A percentile compares a stretch with the other conserved stretches of the same genome.
These are phyloP conservation scores for Daldinia grandis DNA, from an alignment of 495 filamentous ascomycete species.

Conservation along the genomic window DNA sequence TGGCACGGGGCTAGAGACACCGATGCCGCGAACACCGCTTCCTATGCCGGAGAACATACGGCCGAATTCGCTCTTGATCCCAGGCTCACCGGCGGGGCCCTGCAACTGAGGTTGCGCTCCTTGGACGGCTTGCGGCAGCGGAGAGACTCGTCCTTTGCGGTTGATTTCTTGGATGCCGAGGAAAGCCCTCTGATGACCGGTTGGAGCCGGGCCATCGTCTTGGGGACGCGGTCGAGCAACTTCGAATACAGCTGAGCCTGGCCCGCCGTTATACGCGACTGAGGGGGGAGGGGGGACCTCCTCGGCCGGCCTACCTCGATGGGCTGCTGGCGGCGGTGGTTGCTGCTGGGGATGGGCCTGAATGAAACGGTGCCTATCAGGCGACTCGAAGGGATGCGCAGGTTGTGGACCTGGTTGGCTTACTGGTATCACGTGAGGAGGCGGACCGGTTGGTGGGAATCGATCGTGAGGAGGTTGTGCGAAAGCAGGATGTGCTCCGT, in stretches of 20 bases:
- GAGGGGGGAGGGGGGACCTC: constrained; percentile 54
- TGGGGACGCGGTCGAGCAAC: constrained; percentile 54
- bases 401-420: constrained; percentile 50
- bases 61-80: constrained; percentile 90
- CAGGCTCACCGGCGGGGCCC: constrained; percentile 78
- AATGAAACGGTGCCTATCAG: constrained; percentile 55
- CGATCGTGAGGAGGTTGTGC: constrained; percentile 55
- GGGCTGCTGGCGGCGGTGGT: constrained; percentile 33
- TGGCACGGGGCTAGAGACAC: constrained; percentile 58
- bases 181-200: constrained; percentile 57
- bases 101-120: constrained; percentile 82
- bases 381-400: constrained; percentile 59
- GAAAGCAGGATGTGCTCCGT: constrained; percentile 58
- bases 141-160: constrained; percentile 73
- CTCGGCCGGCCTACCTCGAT: constrained; percentile 46
- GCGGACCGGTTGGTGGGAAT: constrained; percentile 54
- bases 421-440: constrained; percentile 52
- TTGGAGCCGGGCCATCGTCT: constrained; percentile 65
- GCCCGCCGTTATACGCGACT: constrained; percentile 51
- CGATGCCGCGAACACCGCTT: constrained; percentile 76
- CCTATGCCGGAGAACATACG: constrained; percentile 92
- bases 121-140: constrained; percentile 90
- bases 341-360: constrained; percentile 52
- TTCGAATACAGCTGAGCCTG: constrained; percentile 50
- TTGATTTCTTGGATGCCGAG: constrained; percentile 70